phyloP scores from a whole-genome alignment of 306 rosid species.

The Dryas alaskensis region DNA sequence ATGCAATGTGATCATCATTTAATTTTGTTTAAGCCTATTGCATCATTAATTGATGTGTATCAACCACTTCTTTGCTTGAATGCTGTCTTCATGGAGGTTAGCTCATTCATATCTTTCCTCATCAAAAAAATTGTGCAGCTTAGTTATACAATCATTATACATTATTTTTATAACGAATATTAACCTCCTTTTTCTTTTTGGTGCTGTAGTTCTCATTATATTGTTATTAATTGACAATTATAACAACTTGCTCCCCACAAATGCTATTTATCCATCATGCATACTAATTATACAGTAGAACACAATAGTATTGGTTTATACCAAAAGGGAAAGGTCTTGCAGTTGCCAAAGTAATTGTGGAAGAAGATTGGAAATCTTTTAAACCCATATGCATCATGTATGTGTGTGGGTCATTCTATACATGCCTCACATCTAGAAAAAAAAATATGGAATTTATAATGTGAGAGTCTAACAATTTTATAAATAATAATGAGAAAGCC shows the following conservation, averaged over 20 bases:
- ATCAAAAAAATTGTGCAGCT: slow-evolving; percentile 11
- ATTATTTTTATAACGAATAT: neutral
- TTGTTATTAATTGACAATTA: slow-evolving; percentile 14
- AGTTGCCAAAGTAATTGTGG: neutral
- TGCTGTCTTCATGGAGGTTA: slow-evolving; percentile 51
- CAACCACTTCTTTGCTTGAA: slow-evolving; percentile 58
- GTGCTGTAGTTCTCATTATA: slow-evolving; percentile 7
- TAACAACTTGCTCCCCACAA: slow-evolving; percentile 12
- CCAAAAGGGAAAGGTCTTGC: neutral
- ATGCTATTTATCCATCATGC: neutral
- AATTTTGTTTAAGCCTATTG: slow-evolving; percentile 35
- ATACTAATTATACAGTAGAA: too few relatives aligned
- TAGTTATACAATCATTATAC: slow-evolving; percentile 3
- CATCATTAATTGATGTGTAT: slow-evolving; percentile 28
- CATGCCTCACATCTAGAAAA: too few relatives aligned
- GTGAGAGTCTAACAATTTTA: neutral
- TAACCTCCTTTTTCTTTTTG: neutral
- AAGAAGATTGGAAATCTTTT: too few relatives aligned
- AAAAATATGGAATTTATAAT: too few relatives aligned
- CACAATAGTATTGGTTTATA: neutral
- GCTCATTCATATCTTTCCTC: slow-evolving; percentile 52
- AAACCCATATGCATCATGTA: too few relatives aligned
- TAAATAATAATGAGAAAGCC: too few relatives aligned
- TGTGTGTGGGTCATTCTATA: too few relatives aligned
- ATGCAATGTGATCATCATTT: slow-evolving; percentile 25